Evolutionary conservation across 2,329 filamentous ascomycete genomes (phyloP), one percentile per base, ranked within the genome.

Genomic region (Aspergillus transmontanensis): DNA sequence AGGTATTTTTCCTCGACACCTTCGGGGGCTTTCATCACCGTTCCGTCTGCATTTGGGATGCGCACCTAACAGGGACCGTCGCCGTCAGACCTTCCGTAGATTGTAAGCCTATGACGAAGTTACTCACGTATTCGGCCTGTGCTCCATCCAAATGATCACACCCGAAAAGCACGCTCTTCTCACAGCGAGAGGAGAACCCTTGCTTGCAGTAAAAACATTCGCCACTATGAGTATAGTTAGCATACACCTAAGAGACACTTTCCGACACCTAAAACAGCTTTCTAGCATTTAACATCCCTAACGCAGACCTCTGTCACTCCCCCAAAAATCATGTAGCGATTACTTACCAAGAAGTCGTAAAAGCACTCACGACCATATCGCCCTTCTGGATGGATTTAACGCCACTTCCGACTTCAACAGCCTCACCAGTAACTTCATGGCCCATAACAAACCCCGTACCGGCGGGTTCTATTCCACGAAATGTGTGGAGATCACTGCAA

Each of bases 181-280:
- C 84, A 77, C 93, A 97, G 63, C 93, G 89, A 4, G 92, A 93
- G 0, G 92, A 91, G 77, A 86, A 89, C 14, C 89, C 90, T 65
- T 87, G 86, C 62, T 86, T 86, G 82, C 94, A 97, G 81, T 95
- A 97, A 80, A 94, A 96, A 79, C 93, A 97, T 39, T 88, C 81
- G 61, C 86, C 85, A 76, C 86, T 88, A 63, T 56, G 53, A 63
- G 14, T 0, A 26, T 14, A 19, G 14, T 55, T 19, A 39, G 34
- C n/a, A 26, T 32, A 10, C 28, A 23, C 11, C 10, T 6, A 48
- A 39, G 32, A 54, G 30, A 54, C 10, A 23, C 2, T 23, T 23
- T 23, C 19, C 10, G 34, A 21, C n/a, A 23, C 11, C n/a, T 23
- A 34, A 14, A 54, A n/a, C 4, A 54, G 12, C 9, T 54, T 54